Base-by-base conservation (phyloP, 1,284 basidiomycete species). In the Ganoderma boninense region DNA sequence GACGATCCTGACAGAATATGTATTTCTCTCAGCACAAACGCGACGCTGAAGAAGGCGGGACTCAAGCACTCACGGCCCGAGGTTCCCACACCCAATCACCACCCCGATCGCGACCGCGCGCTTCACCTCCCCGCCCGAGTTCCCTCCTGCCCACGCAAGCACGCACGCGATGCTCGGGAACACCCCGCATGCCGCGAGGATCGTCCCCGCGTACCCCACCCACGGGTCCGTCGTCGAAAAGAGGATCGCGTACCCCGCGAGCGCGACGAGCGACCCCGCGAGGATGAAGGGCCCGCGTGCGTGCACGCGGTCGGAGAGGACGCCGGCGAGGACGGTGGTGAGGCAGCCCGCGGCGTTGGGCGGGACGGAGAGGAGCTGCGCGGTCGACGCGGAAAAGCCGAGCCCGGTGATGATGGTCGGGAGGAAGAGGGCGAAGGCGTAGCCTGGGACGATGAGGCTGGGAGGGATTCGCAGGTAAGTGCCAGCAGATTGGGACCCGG, bases 71-170 rank as follows among this genome's bases (percentile, higher is more conserved):
- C 35, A 74, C 74, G 69, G 89, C 5, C 90, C 92, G 35, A 89
- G 82, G 73, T 92, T 90, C 11, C 90, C 90, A 13, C 91, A 86
- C 14, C 86, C 86, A 68, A 92, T 90, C 76, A 91, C 89, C 84
- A 91, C 86, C 29, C 29, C 29, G 29, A 32, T 32, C 29, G 29
- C 29, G 29, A 32, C 29, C 2, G 29, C 29, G 29, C 29, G 29
- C 29, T 32, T 32, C 29, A 32, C 29, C 29, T 32, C 29, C 29
- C 29, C 29, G 29, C 29, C 88, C 20, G 92, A 86, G 72, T 92
- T 92, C 78, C 92, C 90, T 14, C 87, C 84, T 0, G 90, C 88
- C 87, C 90, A 91, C 66, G 87, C 87, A 14, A 90, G 78, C 40
- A 90, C 80, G 23, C 90, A 80, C 1, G 90, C 85, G 73, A 89